Conservation (phyloP, 148 eudicot species). For the Dianthus caryophyllus region DNA sequence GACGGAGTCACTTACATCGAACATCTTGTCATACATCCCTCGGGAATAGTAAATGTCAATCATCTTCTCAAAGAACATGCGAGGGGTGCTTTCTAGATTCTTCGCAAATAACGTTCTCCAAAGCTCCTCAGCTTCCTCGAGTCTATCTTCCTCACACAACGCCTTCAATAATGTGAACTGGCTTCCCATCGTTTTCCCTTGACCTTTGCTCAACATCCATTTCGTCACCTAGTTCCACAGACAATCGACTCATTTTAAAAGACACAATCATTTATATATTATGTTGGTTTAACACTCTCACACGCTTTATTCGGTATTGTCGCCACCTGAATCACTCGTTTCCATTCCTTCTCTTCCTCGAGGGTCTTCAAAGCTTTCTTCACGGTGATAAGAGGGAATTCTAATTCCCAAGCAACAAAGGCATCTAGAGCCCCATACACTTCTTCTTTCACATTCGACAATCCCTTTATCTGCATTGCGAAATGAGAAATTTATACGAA, state of each 20-base stretch:
- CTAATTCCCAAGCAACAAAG: conserved; percentile 94
- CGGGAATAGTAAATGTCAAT: conserved; percentile 54
- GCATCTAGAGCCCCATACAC: conserved; percentile 95
- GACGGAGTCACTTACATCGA: conserved; percentile 51
- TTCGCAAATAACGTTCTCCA: conserved; percentile 68
- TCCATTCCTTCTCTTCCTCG: conserved; percentile 75
- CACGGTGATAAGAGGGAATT: conserved; percentile 83
- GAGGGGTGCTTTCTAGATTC: conserved; percentile 84
- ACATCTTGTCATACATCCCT: conserved; percentile 81
- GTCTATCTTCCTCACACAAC: conserved; percentile 76
- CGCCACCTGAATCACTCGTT: conserved; percentile 80
- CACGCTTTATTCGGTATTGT: background rate
- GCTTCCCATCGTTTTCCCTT: conserved; percentile 94
- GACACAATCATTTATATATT: too few species aligned
- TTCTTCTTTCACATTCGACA: conserved; percentile 98
- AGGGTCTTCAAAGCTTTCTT: conserved; percentile 82
- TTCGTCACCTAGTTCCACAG: conserved; percentile 58
- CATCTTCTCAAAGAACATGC: conserved; percentile 80
- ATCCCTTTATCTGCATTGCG: conserved; percentile 54
- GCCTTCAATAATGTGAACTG: conserved; percentile 71
- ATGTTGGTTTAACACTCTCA: conserved; percentile 5
- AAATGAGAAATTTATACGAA: background rate
- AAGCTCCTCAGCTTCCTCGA: conserved; percentile 90
- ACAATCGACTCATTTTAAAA: background rate
- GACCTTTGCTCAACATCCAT: conserved; percentile 99